A percentile compares a stretch with the other conserved stretches of the same genome.
These are phyloP conservation scores for Gossypium armourianum DNA, from an alignment of 441 rosid genomes.

Conservation along the genomic window DNA sequence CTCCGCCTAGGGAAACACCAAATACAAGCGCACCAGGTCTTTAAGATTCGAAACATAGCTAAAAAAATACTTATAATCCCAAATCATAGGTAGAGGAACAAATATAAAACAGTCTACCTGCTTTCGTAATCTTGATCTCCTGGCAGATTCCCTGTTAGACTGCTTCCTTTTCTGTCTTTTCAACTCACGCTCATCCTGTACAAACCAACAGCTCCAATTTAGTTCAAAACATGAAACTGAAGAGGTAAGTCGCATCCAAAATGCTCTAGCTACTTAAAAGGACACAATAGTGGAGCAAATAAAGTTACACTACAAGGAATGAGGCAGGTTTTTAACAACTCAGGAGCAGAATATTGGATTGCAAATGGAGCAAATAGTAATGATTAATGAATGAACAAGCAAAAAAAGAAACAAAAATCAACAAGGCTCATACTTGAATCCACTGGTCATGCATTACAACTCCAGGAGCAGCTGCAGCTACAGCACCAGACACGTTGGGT, in stretches of 20 bases:
- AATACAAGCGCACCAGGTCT: background rate
- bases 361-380: background rate
- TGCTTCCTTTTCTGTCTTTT: conserved; percentile 68
- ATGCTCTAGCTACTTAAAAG: background rate
- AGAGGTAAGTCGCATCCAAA: background rate
- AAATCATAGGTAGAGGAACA: background rate
- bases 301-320: background rate
- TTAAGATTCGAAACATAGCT: background rate
- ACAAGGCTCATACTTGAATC: conserved; percentile 38
- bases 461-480: conserved; percentile 19
- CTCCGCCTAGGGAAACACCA: conserved; percentile 47
- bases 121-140: conserved; percentile 66
- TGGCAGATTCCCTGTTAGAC: conserved; percentile 65
- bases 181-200: conserved; percentile 60
- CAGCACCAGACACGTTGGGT: conserved; percentile 33
- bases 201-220: conserved; percentile 8
- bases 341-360: background rate
- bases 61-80: background rate
- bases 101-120: conserved; percentile 31
- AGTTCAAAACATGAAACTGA: background rate
- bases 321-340: background rate
- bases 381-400: background rate
- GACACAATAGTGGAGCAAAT: background rate
- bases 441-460: conserved; percentile 47
- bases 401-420: background rate